Evolutionary conservation across 2,329 filamentous ascomycete genomes (phyloP).

Genomic region (Pyricularia sp.): DNA sequence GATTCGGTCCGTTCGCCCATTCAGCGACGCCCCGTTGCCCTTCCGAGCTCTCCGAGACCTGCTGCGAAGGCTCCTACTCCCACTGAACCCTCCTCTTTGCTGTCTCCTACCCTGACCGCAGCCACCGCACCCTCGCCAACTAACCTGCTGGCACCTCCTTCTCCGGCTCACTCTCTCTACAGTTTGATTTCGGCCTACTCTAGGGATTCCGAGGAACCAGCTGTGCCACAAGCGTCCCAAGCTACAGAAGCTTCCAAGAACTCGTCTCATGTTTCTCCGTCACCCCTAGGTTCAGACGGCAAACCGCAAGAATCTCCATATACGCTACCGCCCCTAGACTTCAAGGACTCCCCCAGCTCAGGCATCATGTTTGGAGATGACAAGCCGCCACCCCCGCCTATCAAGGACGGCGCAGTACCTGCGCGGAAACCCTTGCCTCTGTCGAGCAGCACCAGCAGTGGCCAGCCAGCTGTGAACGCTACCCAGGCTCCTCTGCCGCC

Average conservation of each 20-base stretch:
- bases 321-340: background rate
- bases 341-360: conserved; percentile 2
- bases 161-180: conserved; percentile 39
- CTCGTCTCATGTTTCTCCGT: conserved; percentile 19
- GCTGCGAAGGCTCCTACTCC: background rate
- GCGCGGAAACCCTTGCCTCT: background rate
- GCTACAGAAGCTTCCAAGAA: conserved; percentile 26
- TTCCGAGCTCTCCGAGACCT: background rate
- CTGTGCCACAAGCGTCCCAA: conserved; percentile 30
- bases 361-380: conserved; percentile 8
- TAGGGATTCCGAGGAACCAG: conserved; percentile 31
- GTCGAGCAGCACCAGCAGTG: background rate
- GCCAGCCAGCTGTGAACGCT: background rate
- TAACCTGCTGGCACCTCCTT: conserved; percentile 13
- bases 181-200: conserved; percentile 49
- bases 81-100: background rate
- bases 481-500: background rate
- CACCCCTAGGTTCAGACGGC: background rate
- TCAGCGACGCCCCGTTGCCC: conserved; percentile 23
- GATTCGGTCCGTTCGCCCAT: conserved; percentile 19
- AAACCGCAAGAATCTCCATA: background rate
- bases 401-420: conserved; percentile 3
- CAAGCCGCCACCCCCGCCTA: conserved; percentile 4
- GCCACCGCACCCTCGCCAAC: background rate
- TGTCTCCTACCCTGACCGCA: background rate